Evolutionary conservation across 495 filamentous ascomycete genomes (phyloP).

Genomic region (Penicillium pancosmium): DNA sequence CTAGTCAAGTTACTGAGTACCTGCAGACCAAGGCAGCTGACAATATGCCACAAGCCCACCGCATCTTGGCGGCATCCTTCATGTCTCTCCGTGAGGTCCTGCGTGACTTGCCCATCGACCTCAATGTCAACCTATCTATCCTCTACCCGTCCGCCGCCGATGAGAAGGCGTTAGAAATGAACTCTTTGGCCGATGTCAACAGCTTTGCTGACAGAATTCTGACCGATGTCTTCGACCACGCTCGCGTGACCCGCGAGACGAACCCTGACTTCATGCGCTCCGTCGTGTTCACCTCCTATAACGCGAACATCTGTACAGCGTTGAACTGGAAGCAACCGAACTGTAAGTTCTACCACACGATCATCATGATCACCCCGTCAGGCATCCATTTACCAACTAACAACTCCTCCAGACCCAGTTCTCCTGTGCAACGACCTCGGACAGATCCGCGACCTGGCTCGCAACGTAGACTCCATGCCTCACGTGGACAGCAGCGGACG

Average conservation of each 20-base stretch:
- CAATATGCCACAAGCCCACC: conserved; percentile 67
- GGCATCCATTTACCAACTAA: conserved; percentile 6
- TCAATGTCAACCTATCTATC: conserved; percentile 86
- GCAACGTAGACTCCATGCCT: conserved; percentile 41
- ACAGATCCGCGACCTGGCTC: conserved; percentile 49
- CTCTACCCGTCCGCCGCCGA: conserved; percentile 77
- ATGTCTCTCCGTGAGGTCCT: conserved; percentile 76
- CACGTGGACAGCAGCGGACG: conserved; percentile 65
- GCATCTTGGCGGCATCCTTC: conserved; percentile 71
- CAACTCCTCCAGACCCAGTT: conserved; percentile 68
- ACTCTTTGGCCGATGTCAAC: conserved; percentile 82
- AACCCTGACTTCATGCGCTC: conserved; percentile 72
- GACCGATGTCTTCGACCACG: conserved; percentile 87
- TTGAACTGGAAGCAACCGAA: conserved; percentile 99
- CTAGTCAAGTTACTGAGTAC: conserved; percentile 44
- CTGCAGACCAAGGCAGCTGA: conserved; percentile 48
- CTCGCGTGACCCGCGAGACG: conserved; percentile 69
- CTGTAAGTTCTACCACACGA: conserved; percentile 54
- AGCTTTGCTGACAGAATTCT: conserved; percentile 81
- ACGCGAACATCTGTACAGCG: conserved; percentile 84
- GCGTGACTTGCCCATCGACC: conserved; percentile 66
- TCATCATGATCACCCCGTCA: not conserved
- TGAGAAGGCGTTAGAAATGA: conserved; percentile 65
- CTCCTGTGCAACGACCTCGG: conserved; percentile 93
- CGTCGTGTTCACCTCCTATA: conserved; percentile 91